Evolutionary conservation across 2,329 filamentous ascomycete species (phyloP).

Genomic region (Ophiostoma pallidulum): DNA sequence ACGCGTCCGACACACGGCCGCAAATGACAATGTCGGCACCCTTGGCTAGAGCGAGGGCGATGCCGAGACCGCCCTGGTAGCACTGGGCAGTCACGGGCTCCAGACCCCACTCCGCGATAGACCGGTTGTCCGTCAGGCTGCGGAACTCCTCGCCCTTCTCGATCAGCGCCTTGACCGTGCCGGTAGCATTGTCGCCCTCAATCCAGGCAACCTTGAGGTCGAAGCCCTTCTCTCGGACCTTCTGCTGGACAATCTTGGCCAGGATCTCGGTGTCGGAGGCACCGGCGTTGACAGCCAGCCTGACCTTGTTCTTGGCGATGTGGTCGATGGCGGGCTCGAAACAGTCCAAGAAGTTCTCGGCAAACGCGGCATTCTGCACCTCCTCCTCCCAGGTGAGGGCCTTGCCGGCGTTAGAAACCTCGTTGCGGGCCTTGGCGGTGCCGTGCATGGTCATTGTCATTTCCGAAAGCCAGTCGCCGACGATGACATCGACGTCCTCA

Average conservation of each 20-base stretch:
- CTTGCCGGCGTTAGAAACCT: slow-evolving; percentile 6
- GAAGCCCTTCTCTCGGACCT: slow-evolving; percentile 17
- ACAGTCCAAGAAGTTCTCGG: slow-evolving; percentile 25
- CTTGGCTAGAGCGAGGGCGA: slow-evolving; percentile 25
- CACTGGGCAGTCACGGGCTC: slow-evolving; percentile 21
- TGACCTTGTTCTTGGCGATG: slow-evolving; percentile 20
- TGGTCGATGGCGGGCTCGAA: slow-evolving; percentile 24
- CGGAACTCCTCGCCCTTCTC: slow-evolving; percentile 14
- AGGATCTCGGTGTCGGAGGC: slow-evolving; percentile 23
- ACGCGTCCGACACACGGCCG: slow-evolving; percentile 30
- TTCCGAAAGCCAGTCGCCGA: slow-evolving; percentile 25
- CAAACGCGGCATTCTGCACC: slow-evolving; percentile 19
- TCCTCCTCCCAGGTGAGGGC: slow-evolving; percentile 17
- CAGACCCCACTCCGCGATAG: slow-evolving; percentile 14
- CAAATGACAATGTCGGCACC: slow-evolving; percentile 31
- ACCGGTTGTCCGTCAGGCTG: slow-evolving; percentile 14
- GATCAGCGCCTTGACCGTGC: slow-evolving; percentile 13
- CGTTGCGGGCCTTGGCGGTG: slow-evolving; percentile 21
- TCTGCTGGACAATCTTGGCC: slow-evolving; percentile 14
- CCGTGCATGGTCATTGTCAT: slow-evolving; percentile 26
- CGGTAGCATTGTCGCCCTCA: slow-evolving; percentile 24
- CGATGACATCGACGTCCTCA: slow-evolving; percentile 25
- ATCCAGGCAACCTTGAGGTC: slow-evolving; percentile 26
- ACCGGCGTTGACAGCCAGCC: slow-evolving; percentile 26
- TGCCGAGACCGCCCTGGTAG: slow-evolving; percentile 36